Base-by-base conservation (phyloP, 192 early-diverging fungal genomes). In the Coemansia sp. region DNA sequence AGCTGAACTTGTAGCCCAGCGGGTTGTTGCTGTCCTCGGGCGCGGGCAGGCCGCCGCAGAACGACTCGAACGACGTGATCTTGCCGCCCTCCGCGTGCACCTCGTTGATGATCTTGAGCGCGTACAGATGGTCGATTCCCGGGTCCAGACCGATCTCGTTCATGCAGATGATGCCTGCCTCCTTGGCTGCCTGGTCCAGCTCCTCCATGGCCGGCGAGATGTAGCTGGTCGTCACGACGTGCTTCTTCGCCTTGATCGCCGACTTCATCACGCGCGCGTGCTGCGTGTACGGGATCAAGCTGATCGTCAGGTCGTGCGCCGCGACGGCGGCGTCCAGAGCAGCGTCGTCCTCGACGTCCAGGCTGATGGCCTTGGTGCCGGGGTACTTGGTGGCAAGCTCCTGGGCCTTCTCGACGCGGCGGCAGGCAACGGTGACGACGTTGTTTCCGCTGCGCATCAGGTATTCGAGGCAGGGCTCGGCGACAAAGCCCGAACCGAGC, bases 121-220 rank as follows among this genome's bases (percentile, higher is more conserved):
- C 91, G 60, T 90, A 91, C 75, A 98, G 83, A 78, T 99, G 95
- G 78, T 97, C 95, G 74, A 96, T 95, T 81, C 97, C 92, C 29
- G 97, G 97, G 84, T 99, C 97, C 35, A 99, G 82, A 53, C 97
- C 97, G 68, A 99, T 94, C 83, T 99, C 97, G 82, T 99, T 99
- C 85, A 99, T 87, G 70, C 95, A 85, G 65, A 89, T 90, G 63
- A 99, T 81, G 56, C 91, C 92, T 22, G 91, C 89, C 47, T 86
- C 82, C 82, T 91, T 90, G 49, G 93, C 93, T 29, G 85, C 86
- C 49, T 85, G 87, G 70, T 99, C 88, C 42, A 92, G 87, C 67
- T 86, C 90, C 84, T 86, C 85, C 92, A 99, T 97, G 55, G 88
- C 91, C 16, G 94, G 93, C 39, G 93, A 95, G 62, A 98, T 90